Evolutionary conservation across 208 protist species (phyloP).

Genomic region (Herpetomonas tarakana): DNA sequence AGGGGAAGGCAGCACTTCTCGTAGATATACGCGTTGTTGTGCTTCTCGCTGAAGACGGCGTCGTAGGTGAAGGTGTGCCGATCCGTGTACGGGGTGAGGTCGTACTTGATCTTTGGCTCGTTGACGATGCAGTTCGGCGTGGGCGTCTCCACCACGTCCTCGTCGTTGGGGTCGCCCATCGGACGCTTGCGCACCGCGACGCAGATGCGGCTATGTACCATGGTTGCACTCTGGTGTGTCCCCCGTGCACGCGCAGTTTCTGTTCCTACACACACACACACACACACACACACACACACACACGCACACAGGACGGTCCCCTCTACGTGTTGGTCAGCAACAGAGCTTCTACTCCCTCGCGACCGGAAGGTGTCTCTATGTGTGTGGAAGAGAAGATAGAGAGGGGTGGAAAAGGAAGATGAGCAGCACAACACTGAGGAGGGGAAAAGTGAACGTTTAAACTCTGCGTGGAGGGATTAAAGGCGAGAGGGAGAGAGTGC

Average conservation of each 20-base stretch:
- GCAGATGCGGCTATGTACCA: slow-evolving; percentile 79
- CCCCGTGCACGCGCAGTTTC: neutral
- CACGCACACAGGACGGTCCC: slow-evolving; percentile 4
- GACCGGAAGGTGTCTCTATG: too few species aligned
- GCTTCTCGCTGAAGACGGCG: slow-evolving; percentile 90
- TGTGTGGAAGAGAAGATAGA: slow-evolving; percentile 6
- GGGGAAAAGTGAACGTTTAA: too few species aligned
- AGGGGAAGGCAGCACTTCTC: slow-evolving; percentile 90
- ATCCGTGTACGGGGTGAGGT: slow-evolving; percentile 96
- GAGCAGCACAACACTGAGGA: slow-evolving; percentile 5
- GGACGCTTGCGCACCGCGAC: slow-evolving; percentile 92
- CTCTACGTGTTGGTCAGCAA: too few species aligned
- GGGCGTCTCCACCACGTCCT: slow-evolving; percentile 74
- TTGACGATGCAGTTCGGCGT: slow-evolving; percentile 78
- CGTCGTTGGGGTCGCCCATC: slow-evolving; percentile 39
- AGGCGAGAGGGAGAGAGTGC: too few species aligned
- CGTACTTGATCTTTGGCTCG: slow-evolving; percentile 94
- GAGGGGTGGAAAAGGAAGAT: slow-evolving; percentile 3
- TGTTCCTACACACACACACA: slow-evolving; percentile 10
- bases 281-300: slow-evolving; percentile 4
- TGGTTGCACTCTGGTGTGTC: slow-evolving; percentile 10
- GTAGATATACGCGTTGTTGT: slow-evolving; percentile 93
- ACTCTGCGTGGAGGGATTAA: too few species aligned
- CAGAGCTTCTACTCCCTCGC: too few species aligned
- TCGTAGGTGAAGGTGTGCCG: slow-evolving; percentile 96